Percentiles rank a stretch among this genome's conserved stretches.
Conservation (phyloP, 176 grass and related monocot species). For the Oryza meridionalis region DNA sequence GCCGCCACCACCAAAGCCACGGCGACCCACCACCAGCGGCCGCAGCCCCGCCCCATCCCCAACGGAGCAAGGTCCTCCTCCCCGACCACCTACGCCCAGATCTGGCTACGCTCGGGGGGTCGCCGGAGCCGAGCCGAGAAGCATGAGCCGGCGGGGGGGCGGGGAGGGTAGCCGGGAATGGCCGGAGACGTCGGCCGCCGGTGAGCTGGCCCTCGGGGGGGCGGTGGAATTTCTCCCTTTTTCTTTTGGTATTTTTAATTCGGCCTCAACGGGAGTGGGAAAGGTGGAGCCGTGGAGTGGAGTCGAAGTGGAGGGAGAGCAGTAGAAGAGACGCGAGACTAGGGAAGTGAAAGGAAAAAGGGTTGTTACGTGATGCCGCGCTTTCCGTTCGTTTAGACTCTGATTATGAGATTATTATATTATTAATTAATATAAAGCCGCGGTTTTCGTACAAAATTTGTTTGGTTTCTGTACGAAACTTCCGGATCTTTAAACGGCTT, state of each 20-base stretch:
- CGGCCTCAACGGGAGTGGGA: constrained; percentile 36
- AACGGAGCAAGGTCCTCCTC: background rate
- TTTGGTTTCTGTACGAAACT: background rate
- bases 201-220: constrained; percentile 17
- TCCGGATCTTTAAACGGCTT: background rate
- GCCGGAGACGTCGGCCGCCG: constrained; percentile 10
- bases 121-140: background rate
- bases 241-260: background rate
- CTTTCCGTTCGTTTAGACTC: background rate
- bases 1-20: background rate
- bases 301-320: background rate
- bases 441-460: background rate
- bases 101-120: constrained; percentile 41
- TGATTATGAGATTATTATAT: no score
- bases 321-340: constrained; percentile 21
- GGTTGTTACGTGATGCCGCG: background rate
- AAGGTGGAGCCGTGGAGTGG: background rate
- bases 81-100: constrained; percentile 15
- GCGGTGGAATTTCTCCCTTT: background rate
- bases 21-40: constrained; percentile 30
- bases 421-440: background rate
- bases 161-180: constrained; percentile 11
- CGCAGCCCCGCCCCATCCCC: constrained; percentile 42
- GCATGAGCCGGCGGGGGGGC: background rate
- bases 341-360: background rate